Evolutionary conservation across 768 basidiomycete species (phyloP).

Genomic region (Hericium coralloides): DNA sequence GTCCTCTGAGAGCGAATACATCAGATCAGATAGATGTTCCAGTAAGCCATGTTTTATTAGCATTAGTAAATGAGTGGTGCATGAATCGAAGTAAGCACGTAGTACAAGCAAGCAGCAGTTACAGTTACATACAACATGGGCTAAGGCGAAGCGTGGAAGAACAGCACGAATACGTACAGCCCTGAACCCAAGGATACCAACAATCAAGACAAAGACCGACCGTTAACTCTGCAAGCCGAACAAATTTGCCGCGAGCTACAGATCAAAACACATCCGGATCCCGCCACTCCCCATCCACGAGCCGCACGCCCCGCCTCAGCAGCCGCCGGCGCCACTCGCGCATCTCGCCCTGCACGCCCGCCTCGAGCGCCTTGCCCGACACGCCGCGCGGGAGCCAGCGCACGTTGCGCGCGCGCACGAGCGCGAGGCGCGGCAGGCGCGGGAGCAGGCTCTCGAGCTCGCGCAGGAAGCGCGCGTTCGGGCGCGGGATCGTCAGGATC

Average conservation of each 20-base stretch:
- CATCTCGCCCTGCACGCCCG: slow-evolving; percentile 80
- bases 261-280: slow-evolving; percentile 11
- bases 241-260: neutral
- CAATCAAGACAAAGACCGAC: neutral
- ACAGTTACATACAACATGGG: too few species aligned
- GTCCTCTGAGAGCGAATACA: too few species aligned
- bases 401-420: slow-evolving; percentile 57
- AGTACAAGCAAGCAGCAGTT: too few species aligned
- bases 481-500: slow-evolving; percentile 71
- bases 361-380: slow-evolving; percentile 51
- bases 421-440: slow-evolving; percentile 43
- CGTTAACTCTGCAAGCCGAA: neutral
- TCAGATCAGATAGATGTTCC: too few species aligned
- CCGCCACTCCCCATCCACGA: slow-evolving; percentile 71
- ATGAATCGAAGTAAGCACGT: too few species aligned
- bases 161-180: too few species aligned
- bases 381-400: slow-evolving; percentile 68
- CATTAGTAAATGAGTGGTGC: too few species aligned
- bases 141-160: too few species aligned
- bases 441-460: slow-evolving; percentile 48
- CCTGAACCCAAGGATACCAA: neutral
- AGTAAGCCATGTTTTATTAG: too few species aligned
- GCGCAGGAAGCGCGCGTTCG: slow-evolving; percentile 47
- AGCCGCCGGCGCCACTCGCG: slow-evolving; percentile 62
- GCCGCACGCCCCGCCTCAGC: slow-evolving; percentile 42